Evolutionary conservation across 176 grass and related monocot species (phyloP).

Genomic region (Oryza brachyantha): DNA sequence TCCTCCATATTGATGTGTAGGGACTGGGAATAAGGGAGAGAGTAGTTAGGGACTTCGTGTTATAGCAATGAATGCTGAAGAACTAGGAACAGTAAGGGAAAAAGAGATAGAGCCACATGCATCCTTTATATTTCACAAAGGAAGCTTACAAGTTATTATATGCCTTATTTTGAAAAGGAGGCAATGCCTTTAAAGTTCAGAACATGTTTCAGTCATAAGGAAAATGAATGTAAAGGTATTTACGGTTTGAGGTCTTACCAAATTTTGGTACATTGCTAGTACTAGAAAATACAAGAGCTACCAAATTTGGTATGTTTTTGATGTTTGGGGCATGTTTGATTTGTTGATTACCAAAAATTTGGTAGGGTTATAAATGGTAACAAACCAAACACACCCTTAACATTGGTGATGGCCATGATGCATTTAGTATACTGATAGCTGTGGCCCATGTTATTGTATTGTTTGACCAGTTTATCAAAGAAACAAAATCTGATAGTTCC

Average conservation of each 20-base stretch:
- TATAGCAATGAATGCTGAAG: not conserved
- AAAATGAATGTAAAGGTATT: too few relatives aligned
- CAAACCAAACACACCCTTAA: too few relatives aligned
- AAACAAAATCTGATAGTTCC: not conserved
- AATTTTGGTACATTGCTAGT: too few relatives aligned
- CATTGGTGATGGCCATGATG: not conserved
- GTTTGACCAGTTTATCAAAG: not conserved
- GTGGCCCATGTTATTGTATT: not conserved
- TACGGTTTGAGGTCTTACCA: too few relatives aligned
- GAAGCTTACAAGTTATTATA: not conserved
- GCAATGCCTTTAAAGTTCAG: not conserved
- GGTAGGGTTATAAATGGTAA: too few relatives aligned
- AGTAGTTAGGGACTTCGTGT: not conserved
- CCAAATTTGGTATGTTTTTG: too few relatives aligned
- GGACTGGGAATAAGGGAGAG: not conserved
- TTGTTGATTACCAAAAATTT: too few relatives aligned
- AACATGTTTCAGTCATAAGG: not conserved
- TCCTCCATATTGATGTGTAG: not conserved
- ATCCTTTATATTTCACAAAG: not conserved
- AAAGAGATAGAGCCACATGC: not conserved
- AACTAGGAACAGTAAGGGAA: not conserved
- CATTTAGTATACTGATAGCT: not conserved
- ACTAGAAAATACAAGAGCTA: too few relatives aligned
- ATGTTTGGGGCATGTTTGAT: too few relatives aligned
- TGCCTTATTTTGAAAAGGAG: not conserved